Evolutionary conservation across 768 basidiomycete genomes (phyloP), one percentile per base, ranked within the genome.

Genomic region (Lactifluus subvellereus): DNA sequence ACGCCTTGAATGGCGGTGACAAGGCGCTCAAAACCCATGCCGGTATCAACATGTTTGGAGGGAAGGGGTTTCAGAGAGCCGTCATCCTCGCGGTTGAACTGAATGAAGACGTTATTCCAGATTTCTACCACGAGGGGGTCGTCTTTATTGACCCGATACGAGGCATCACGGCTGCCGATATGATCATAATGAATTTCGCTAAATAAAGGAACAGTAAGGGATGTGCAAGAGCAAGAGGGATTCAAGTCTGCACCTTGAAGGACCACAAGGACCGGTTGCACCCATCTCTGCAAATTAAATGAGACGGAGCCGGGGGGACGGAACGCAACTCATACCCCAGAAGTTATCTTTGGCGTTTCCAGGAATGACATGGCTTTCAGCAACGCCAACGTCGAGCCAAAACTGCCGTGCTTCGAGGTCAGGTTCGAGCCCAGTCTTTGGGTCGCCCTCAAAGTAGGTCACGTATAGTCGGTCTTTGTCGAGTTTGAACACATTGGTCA

Each of bases 91-190:
- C 97, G 90, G 73, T 99, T 98, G 79, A 90, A 99, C 71, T 98
- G 95, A 72, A 99, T 98, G 73, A 98, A 99, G 60, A 99, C 97
- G 73, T 97, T 98, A 79, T 99, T 99, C 97, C 97, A 99, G 68
- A 99, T 95, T 75, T 96, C 94, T 61, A 99, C 82, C 8, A 99
- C 97, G 66, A 95, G 87, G 1, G 97, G 94, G 71, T 98, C 97
- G 73, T 99, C 97, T 69, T 87, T 81, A 74, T 99, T 98, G 68
- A 99, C 97, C 52, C 97, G 85, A 69, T 87, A 80, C 6, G 94
- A 84, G 56, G 94, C 96, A 71, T 98, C 93, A 54, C 97, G 84
- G n/a, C 89, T 91, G n/a, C 97, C 97, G 66, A 98, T 91, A 48
- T 94, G 89, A 74, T 99, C 97, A 71, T 84, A 96, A 75, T 99